These are phyloP conservation scores for Lablab purpureus DNA, from an alignment of 306 rosid genomes.

Conservation along the genomic window DNA sequence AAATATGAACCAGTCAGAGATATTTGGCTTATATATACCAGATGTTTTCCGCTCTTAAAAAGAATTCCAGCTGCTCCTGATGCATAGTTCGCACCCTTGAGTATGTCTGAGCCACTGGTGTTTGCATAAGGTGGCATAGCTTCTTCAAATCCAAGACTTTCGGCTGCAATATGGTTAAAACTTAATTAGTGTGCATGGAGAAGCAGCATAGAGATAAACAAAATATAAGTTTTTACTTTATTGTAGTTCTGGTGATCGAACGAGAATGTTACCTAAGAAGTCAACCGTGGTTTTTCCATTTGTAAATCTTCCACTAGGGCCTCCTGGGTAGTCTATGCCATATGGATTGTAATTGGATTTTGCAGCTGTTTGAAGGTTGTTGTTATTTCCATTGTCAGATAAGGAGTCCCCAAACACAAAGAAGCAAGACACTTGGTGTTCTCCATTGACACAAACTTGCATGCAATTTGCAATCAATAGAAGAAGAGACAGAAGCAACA, in stretches of 20 bases:
- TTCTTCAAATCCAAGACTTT: conserved; percentile 29
- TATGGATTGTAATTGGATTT: conserved; percentile 57
- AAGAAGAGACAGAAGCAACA: conserved; percentile 19
- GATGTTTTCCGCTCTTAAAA: not conserved
- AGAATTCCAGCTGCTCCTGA: conserved; percentile 48
- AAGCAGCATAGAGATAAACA: too few species aligned
- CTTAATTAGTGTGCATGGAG: not conserved
- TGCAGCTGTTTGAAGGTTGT: not conserved
- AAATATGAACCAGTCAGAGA: not conserved
- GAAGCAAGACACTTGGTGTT: conserved; percentile 48
- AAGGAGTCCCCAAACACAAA: conserved; percentile 69
- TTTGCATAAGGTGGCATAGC: conserved; percentile 46
- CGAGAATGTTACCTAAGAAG: not conserved
- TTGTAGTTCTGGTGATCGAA: not conserved
- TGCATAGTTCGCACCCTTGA: conserved; percentile 54
- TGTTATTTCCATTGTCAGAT: conserved; percentile 67
- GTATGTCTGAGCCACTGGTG: conserved; percentile 43
- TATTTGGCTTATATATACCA: not conserved
- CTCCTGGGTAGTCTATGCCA: conserved; percentile 55
- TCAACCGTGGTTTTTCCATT: conserved; percentile 51
- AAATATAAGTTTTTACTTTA: too few species aligned
- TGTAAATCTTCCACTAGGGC: conserved; percentile 67
- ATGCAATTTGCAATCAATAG: not conserved
- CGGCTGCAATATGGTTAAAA: not conserved
- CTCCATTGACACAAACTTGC: conserved; percentile 19